A percentile compares a stretch with the other conserved stretches of the same genome.
These are phyloP conservation scores for Boletus mariae DNA, from an alignment of 1,284 basidiomycete species.

Conservation along the genomic window DNA sequence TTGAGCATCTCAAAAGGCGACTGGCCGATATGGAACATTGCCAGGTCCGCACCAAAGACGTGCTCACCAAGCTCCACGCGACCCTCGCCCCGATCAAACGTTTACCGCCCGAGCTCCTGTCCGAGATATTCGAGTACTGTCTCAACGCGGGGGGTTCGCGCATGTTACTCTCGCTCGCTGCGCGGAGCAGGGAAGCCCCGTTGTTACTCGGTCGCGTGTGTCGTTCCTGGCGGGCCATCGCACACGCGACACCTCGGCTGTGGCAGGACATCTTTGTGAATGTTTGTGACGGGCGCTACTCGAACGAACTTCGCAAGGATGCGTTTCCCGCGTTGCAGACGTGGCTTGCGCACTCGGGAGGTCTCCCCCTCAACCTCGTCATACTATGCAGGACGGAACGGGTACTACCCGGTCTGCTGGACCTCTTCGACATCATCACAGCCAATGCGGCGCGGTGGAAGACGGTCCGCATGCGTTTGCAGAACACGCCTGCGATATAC, in stretches of 20 bases:
- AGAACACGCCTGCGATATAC: constrained; percentile 19
- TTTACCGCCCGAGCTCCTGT: constrained; percentile 26
- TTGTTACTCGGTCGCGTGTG: constrained; percentile 27
- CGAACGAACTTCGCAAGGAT: constrained; percentile 20
- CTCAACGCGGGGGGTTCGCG: constrained; percentile 1
- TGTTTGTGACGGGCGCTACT: constrained; percentile 25
- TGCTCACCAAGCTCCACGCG: constrained; percentile 15
- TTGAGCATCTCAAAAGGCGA: constrained; percentile 6
- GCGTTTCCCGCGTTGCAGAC: constrained; percentile 18
- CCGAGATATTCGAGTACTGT: constrained; percentile 27
- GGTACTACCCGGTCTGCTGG: constrained; percentile 20
- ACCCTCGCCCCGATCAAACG: constrained; percentile 24
- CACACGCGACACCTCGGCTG: constrained; percentile 18
- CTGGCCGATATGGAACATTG: constrained; percentile 15
- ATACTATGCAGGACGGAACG: constrained; percentile 22
- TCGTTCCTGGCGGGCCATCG: constrained; percentile 20
- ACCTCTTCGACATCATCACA: constrained; percentile 20
- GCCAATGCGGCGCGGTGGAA: constrained; percentile 21
- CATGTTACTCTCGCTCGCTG: background rate
- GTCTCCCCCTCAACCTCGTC: constrained; percentile 21
- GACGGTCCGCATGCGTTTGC: constrained; percentile 20
- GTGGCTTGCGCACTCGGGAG: constrained; percentile 25
- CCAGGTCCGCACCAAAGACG: constrained; percentile 4
- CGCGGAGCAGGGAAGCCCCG: constrained; percentile 14
- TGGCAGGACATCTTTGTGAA: constrained; percentile 22